phyloP scores from a whole-genome alignment of 2,329 filamentous ascomycete species.

The Colletotrichum graminicola region DNA sequence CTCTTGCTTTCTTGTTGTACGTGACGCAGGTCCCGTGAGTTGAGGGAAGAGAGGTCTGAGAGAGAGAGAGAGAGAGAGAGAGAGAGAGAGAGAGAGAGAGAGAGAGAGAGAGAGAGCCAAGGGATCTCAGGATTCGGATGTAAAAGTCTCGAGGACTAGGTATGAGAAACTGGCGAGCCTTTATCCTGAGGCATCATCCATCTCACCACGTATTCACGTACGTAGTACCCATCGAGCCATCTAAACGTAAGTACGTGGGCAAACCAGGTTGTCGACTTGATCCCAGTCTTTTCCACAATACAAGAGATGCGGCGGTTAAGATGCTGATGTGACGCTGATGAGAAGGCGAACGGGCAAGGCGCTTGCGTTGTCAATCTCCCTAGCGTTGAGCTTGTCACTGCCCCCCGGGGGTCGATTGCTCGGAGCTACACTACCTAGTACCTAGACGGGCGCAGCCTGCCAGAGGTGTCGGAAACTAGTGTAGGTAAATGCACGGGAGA shows the following conservation, averaged over 20 bases:
- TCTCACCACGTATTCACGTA: no score
- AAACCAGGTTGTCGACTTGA: conserved; percentile 6
- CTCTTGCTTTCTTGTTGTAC: conserved; percentile 19
- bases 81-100: neutral
- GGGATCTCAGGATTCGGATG: conserved; percentile 23
- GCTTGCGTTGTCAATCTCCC: conserved; percentile 28
- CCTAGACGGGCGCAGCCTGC: neutral
- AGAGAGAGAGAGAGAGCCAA: conserved; percentile 19
- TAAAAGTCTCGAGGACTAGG: conserved; percentile 31
- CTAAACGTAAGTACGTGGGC: conserved; percentile 16
- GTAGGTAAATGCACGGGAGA: conserved; percentile 9
- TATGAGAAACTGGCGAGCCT: neutral
- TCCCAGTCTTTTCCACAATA: conserved; percentile 6
- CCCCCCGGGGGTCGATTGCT: neutral
- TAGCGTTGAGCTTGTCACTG: conserved; percentile 6
- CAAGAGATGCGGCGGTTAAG: neutral
- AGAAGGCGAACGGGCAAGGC: conserved; percentile 18
- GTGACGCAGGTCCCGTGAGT: neutral
- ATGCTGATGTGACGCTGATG: conserved; percentile 6
- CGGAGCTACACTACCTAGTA: neutral
- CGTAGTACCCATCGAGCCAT: conserved; percentile 14
- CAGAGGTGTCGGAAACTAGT: neutral
- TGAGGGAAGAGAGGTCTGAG: conserved; percentile 19
- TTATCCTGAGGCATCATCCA: conserved; percentile 21
- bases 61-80: no score